Base-by-base conservation (phyloP, 2,329 filamentous ascomycete genomes). In the Xylariomycetidae sp. region DNA sequence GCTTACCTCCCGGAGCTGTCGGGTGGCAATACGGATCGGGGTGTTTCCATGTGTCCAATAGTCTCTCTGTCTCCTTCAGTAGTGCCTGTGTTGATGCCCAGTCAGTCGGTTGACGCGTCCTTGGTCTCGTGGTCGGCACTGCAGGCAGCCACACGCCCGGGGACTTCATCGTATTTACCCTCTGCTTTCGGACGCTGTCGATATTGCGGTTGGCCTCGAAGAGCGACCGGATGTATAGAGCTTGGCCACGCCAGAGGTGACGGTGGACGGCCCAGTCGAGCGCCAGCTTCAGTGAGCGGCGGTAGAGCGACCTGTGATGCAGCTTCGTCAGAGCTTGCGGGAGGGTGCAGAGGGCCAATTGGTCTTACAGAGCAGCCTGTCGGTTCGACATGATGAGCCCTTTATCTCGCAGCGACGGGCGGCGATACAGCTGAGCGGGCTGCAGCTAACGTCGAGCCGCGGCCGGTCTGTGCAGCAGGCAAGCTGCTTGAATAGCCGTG, bases 251-350 rank as follows among this genome's bases (percentile, higher is more conserved):
- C 90, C 92, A 98, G 41, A 95, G 67, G 53, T 90, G 79, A 48
- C 92, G 78, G 59, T 95, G 85, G 43, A 96, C 88, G 37, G 87
- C 79, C 92, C 92, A 98, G 68, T 95, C 88, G 47, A 96, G 79
- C 25, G 92, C 76, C 46, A 95, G 79, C 73, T 95, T 95, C 57
- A 98, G 65, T 17, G 88, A 88, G 50, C 88, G 86, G 57, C 90
- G 82, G 65, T 98, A 98, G 40, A 98, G 82, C 25, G 77, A 81
- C 48, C 77, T 82, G 40, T 6, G 31, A 14, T 15, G 25, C 30
- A 35, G 22, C 30, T 36, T 22, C 10, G 31, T 53, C 42, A 53
- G 47, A 35, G 27, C 10, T 26, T 25, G 23, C 12, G 14, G 17
- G 15, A 16, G 10, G 10, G 14, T 6, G 19, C 14, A 15, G 18